Base-by-base conservation (phyloP, 2,329 filamentous ascomycete species). In the Ophiognomonia clavigignenti-juglandacearum region DNA sequence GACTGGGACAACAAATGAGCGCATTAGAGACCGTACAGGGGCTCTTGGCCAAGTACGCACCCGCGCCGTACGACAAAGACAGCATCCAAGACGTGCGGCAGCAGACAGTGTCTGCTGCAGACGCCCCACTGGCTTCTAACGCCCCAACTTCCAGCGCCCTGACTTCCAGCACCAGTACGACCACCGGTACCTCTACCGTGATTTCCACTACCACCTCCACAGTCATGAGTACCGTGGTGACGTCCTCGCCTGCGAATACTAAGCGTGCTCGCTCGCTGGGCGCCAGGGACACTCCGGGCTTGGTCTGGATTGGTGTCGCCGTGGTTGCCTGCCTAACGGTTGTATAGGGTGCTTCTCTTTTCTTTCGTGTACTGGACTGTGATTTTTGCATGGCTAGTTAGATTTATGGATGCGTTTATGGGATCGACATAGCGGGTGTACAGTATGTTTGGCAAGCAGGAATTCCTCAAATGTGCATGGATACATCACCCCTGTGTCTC, bases 11-110 rank as follows among this genome's bases (percentile, higher is more conserved):
- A 62, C 74, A 84, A 59, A 80, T 85, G 78, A 77, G 73, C 46
- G 82, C 80, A 1, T 70, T 85, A 41, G 82, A 85, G 64, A 71
- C 73, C 1, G 68, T 85, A 14, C 81, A 85, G 59, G 79, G 79
- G 3, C 65, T 83, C 3, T 64, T 86, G 40, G 66, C 70, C 13
- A 57, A 63, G 13, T 56, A 67, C 5, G 66, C 72, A 2, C 50
- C 59, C 4, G 61, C 70, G 6, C 80, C 80, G 1, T 63, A 78
- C 27, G 65, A 64, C 56, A 70, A 66, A 7, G 64, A 68, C 14
- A 64, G 75, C 38, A 76, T 80, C 58, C 66, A 72, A 59, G 63
- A 64, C 22, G 66, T 78, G 26, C 59, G 67, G 53, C 56, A 48
- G 16, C 56, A n/a, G n/a, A n/a, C n/a, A n/a, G n/a, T n/a, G n/a